A percentile compares a stretch with the other conserved stretches of the same genome.
Evolutionary conservation across 2,329 filamentous ascomycete genomes (phyloP).

Genomic region (Sclerotinia trifoliorum): DNA sequence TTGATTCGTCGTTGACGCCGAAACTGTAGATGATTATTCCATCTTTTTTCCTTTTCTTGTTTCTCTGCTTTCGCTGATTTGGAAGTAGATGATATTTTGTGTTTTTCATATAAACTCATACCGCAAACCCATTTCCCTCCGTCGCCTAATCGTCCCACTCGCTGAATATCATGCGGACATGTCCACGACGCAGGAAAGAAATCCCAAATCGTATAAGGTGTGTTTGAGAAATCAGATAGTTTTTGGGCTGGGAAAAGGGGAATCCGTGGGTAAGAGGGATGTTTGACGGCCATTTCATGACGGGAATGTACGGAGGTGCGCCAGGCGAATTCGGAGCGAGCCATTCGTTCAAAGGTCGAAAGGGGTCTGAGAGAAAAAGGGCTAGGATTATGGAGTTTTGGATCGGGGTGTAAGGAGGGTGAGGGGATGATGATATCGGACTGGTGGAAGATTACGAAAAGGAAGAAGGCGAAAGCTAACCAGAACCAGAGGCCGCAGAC

Average conservation of each 20-base stretch:
- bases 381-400: not conserved
- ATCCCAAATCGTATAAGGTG: conserved; percentile 44
- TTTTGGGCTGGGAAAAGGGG: conserved; percentile 34
- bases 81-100: conserved; percentile 4
- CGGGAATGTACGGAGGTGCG: conserved; percentile 30
- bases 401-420: not conserved
- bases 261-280: conserved; percentile 30
- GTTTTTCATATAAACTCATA: conserved; percentile 42
- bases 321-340: conserved; percentile 34
- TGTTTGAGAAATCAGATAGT: conserved; percentile 29
- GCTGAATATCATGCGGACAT: conserved; percentile 45
- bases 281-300: conserved; percentile 30
- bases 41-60: conserved; percentile 18
- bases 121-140: conserved; percentile 48
- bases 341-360: conserved; percentile 31
- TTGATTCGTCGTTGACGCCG: conserved; percentile 43
- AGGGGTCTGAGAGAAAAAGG: conserved; percentile 15
- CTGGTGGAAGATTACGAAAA: conserved; percentile 32
- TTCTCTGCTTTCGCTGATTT: conserved; percentile 22
- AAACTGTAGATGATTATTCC: conserved; percentile 43
- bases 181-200: conserved; percentile 44
- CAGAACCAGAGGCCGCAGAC: conserved; percentile 37
- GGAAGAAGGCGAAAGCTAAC: conserved; percentile 34
- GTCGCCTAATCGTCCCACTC: conserved; percentile 44
- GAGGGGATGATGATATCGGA: conserved; percentile 19